Evolutionary conservation across 805 yeast species (phyloP).

Genomic region (Yamadazyma sp.): DNA sequence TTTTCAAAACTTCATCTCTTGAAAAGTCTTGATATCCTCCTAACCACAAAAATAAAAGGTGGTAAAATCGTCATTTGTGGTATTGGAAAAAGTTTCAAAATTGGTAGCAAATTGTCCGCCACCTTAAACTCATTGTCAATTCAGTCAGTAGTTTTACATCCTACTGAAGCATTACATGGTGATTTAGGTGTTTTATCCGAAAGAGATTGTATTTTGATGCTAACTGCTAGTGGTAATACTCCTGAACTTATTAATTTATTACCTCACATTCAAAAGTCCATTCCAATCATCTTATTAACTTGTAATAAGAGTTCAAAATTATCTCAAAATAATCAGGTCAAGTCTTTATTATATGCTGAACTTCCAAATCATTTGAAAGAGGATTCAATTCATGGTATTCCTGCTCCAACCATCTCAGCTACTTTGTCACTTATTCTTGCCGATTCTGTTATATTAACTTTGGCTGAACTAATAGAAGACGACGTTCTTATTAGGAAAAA

Average conservation of each 20-base stretch:
- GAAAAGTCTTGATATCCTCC: constrained; percentile 40
- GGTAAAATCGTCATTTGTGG: constrained; percentile 80
- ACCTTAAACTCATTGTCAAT: constrained; percentile 79
- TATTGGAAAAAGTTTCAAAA: constrained; percentile 80
- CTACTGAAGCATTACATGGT: constrained; percentile 87
- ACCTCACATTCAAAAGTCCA: constrained; percentile 51
- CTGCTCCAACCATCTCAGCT: constrained; percentile 86
- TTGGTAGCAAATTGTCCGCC: constrained; percentile 75
- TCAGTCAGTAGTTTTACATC: constrained; percentile 67
- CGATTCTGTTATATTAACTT: constrained; percentile 73
- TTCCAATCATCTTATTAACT: constrained; percentile 62
- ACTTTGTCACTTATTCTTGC: constrained; percentile 72
- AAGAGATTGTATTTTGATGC: constrained; percentile 55
- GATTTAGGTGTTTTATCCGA: constrained; percentile 72
- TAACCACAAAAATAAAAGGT: constrained; percentile 23
- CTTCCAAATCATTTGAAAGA: constrained; percentile 59
- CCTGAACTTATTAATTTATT: constrained; percentile 64
- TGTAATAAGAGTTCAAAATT: constrained; percentile 57
- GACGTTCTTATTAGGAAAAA: constrained; percentile 53
- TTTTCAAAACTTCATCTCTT: constrained; percentile 45
- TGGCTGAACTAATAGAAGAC: constrained; percentile 61
- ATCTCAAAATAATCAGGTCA: constrained; percentile 47
- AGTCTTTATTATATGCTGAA: constrained; percentile 57
- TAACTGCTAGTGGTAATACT: constrained; percentile 81
- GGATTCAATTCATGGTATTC: constrained; percentile 64